Conservation (phyloP, 164 flowering plant species). For the Aristolochia californica region DNA sequence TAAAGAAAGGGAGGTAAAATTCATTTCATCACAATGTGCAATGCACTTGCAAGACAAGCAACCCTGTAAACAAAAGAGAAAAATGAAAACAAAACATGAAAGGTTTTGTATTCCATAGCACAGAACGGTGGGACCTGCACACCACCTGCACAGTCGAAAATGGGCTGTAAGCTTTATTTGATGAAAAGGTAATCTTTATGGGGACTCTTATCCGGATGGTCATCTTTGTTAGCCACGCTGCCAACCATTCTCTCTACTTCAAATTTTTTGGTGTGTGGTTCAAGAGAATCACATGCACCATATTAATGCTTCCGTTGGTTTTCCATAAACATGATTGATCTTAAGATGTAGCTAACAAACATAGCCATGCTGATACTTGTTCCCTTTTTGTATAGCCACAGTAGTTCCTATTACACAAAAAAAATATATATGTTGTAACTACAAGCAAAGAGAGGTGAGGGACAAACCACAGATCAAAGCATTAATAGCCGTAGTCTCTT, state of each 20-base stretch:
- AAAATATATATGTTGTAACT: constrained; percentile 5
- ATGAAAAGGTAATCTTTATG: constrained; percentile 5
- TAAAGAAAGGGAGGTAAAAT: not conserved
- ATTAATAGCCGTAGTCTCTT: constrained; percentile 31
- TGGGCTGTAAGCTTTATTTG: constrained; percentile 40
- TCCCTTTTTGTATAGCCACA: no score
- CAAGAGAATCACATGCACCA: not conserved
- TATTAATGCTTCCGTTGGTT: not conserved
- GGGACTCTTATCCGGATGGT: no score
- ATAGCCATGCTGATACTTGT: not conserved
- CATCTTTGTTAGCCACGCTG: no score
- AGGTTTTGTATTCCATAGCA: constrained; percentile 27
- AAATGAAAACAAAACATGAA: not conserved
- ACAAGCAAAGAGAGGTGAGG: constrained; percentile 1
- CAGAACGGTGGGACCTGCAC: constrained; percentile 49
- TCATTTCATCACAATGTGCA: not conserved
- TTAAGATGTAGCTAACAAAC: not conserved
- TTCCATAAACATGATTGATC: no score
- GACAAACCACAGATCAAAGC: constrained; percentile 26
- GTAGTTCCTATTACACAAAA: not conserved
- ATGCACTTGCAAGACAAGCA: not conserved
- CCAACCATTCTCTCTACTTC: no score
- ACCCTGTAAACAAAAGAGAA: not conserved
- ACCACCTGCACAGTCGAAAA: constrained; percentile 69
- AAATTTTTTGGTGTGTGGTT: no score